A percentile compares a stretch with the other conserved stretches of the same genome.
These are phyloP conservation scores for Escovopsis weberi DNA, from an alignment of 2,329 filamentous ascomycete species.

Conservation along the genomic window DNA sequence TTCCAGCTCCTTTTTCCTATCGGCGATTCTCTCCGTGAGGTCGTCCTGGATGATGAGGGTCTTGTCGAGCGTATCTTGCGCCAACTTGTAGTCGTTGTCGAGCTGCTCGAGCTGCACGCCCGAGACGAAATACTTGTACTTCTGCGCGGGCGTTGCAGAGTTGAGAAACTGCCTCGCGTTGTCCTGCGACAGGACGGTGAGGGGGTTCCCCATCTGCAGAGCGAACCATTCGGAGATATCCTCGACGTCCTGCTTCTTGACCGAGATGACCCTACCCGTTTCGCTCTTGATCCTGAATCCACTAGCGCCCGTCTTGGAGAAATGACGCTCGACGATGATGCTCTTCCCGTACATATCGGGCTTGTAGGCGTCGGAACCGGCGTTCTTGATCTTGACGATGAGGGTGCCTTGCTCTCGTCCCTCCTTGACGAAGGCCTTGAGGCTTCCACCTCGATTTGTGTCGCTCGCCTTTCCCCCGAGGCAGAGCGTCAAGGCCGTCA, in stretches of 20 bases:
- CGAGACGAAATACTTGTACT: slow-evolving; percentile 93
- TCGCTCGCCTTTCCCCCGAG: slow-evolving; percentile 87
- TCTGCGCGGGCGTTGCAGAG: slow-evolving; percentile 63
- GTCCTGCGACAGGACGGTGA: slow-evolving; percentile 92
- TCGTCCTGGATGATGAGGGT: slow-evolving; percentile 28
- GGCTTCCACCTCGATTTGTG: slow-evolving; percentile 79
- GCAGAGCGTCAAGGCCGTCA: slow-evolving; percentile 86
- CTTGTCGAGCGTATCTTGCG: slow-evolving; percentile 64
- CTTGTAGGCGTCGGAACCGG: slow-evolving; percentile 71
- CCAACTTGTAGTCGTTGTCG: slow-evolving; percentile 77
- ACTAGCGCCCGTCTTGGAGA: slow-evolving; percentile 58
- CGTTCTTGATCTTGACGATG: slow-evolving; percentile 79
- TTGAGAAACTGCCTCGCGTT: slow-evolving; percentile 89
- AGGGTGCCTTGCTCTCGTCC: slow-evolving; percentile 65
- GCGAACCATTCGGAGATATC: slow-evolving; percentile 89
- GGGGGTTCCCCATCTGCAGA: slow-evolving; percentile 88
- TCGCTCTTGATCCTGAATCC: slow-evolving; percentile 78
- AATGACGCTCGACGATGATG: slow-evolving; percentile 85
- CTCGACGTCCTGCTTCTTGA: slow-evolving; percentile 74
- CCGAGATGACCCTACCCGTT: slow-evolving; percentile 57
- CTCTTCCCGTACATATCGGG: slow-evolving; percentile 67
- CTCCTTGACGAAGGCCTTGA: slow-evolving; percentile 86
- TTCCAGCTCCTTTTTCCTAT: slow-evolving; percentile 30
- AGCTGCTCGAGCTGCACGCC: slow-evolving; percentile 88
- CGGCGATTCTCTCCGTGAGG: slow-evolving; percentile 18